These are phyloP conservation scores for Penicillium ochrochloron DNA, from an alignment of 495 filamentous ascomycete genomes.

Conservation along the genomic window DNA sequence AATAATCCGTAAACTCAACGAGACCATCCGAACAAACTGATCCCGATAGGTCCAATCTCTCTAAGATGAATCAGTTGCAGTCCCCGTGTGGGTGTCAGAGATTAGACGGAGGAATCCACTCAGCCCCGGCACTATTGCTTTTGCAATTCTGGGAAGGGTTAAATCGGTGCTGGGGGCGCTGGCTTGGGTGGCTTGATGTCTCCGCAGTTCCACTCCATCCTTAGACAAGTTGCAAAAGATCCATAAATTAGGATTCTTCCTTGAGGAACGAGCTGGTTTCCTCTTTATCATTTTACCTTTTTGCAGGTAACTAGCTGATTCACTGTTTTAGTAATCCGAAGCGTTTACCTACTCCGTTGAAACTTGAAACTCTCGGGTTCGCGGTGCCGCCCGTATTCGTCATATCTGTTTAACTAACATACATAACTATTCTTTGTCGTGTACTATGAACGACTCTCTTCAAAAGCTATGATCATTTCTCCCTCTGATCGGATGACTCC, in stretches of 20 bases:
- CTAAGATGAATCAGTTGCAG: background rate
- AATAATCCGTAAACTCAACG: background rate
- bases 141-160: slow-evolving; percentile 8
- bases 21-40: background rate
- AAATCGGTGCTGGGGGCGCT: slow-evolving; percentile 3
- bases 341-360: background rate
- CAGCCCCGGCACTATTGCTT: slow-evolving; percentile 7
- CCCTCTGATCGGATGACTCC: background rate
- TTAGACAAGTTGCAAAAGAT: background rate
- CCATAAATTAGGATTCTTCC: background rate
- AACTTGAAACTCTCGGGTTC: background rate
- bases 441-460: background rate
- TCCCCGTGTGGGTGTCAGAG: background rate
- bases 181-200: background rate
- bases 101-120: slow-evolving; percentile 1
- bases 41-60: background rate
- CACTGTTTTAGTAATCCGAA: background rate
- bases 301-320: background rate
- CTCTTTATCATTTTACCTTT: background rate
- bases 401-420: too few relatives aligned
- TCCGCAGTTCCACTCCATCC: slow-evolving; percentile 3
- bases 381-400: background rate
- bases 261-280: background rate
- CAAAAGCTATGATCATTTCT: background rate
- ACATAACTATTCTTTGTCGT: background rate